Evolutionary conservation across 805 yeast genomes (phyloP).

Genomic region (Dipodascus albidus): DNA sequence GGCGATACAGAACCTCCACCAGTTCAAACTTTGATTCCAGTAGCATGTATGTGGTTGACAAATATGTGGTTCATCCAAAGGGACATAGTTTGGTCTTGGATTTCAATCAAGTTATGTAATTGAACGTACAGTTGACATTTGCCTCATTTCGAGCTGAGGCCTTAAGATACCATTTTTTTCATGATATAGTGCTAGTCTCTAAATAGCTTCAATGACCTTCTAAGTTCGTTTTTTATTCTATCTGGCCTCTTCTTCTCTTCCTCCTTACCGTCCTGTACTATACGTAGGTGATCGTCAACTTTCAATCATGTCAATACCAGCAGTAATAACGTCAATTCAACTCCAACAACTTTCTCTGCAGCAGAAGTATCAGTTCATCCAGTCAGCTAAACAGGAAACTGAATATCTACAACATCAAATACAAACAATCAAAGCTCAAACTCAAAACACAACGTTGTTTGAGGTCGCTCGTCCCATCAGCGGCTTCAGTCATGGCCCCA

Average conservation of each 20-base stretch:
- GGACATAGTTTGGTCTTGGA: constrained; percentile 43
- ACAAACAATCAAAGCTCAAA: not conserved
- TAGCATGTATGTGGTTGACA: constrained; percentile 45
- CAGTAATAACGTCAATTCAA: not conserved
- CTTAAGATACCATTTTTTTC: not conserved
- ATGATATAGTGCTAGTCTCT: not conserved
- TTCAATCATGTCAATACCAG: not conserved
- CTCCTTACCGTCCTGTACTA: not conserved
- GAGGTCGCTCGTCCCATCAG: not conserved
- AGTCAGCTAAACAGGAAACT: not conserved
- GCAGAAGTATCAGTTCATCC: not conserved
- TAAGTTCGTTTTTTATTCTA: not conserved
- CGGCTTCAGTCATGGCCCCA: not conserved
- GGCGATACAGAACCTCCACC: constrained; percentile 10
- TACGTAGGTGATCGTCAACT: too few species aligned
- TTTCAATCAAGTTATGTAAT: constrained; percentile 11
- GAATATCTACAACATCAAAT: not conserved
- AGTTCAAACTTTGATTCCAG: constrained; percentile 31
- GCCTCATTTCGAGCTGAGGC: constrained; percentile 1
- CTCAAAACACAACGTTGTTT: not conserved
- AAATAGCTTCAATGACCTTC: not conserved
- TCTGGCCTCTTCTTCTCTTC: not conserved
- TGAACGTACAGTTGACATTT: not conserved
- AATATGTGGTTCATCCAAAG: constrained; percentile 41
- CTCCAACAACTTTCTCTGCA: not conserved